phyloP scores from a whole-genome alignment of 1,284 basidiomycete species.

The Ustilago esculenta region DNA sequence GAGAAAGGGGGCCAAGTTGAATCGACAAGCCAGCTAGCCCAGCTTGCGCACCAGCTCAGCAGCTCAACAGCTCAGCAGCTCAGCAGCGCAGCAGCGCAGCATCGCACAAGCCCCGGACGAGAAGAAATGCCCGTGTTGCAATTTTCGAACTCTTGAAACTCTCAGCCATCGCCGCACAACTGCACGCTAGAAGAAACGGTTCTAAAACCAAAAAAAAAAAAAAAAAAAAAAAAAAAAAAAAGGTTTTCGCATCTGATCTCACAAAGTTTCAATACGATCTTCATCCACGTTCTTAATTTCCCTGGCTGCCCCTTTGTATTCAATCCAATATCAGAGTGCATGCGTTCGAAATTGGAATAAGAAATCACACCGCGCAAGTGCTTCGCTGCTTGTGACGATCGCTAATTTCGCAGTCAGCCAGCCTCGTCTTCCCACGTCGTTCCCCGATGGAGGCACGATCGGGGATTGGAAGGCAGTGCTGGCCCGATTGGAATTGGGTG shows the following conservation, averaged over 20 bases:
- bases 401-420: neutral
- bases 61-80: too few species aligned
- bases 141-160: neutral
- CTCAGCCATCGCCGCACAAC: too few species aligned
- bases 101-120: too few species aligned
- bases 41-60: too few species aligned
- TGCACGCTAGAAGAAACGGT: neutral
- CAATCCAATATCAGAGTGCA: too few species aligned
- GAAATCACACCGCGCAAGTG: slow-evolving; percentile 18
- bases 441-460: neutral
- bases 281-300: too few species aligned
- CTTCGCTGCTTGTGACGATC: slow-evolving; percentile 11
- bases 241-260: slow-evolving; percentile 36
- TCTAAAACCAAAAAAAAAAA: too few species aligned
- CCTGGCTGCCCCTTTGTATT: too few species aligned
- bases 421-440: neutral
- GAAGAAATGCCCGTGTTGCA: neutral
- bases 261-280: too few species aligned
- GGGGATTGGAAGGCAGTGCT: too few species aligned
- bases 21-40: slow-evolving; percentile 4
- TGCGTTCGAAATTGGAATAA: neutral
- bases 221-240: slow-evolving; percentile 9
- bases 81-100: too few species aligned
- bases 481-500: too few species aligned
- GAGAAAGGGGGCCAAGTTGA: slow-evolving; percentile 2